Base-by-base conservation (phyloP, 768 basidiomycete species). In the Podaxis rugospora region DNA sequence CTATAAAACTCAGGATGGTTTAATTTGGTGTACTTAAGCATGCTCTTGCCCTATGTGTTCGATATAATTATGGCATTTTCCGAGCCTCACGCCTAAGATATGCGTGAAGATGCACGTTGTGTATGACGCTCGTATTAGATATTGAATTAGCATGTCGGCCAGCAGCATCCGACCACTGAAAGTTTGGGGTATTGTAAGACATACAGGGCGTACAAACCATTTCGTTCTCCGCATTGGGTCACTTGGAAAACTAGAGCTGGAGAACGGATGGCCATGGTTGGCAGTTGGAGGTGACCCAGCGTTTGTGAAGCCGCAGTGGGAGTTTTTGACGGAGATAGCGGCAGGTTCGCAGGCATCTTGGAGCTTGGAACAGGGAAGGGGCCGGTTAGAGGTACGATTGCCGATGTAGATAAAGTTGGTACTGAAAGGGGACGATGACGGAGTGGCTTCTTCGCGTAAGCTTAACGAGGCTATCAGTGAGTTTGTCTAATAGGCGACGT, bases 401-500 rank as follows among this genome's bases (percentile, higher is more conserved):
- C 27, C 32, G 51, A 28, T 13, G 32, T 28, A 52, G 51, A 52
- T 52, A 32, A 6, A 18, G 51, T 52, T 52, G 28, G 13, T 16
- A 16, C 16, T 5, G 9, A n/a, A n/a, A 18, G 42, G 16, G 16
- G 16, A 44, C 18, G 9, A 44, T 14, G 42, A 44, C 14, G 7
- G 14, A 44, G 7, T 21, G 18, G 42, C 42, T 16, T 44, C n/a
- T 21, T 44, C 42, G n/a, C n/a, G 7, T 44, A 18, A 6, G 42
- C 18, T 44, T 2, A 18, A 16, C 6, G 18, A 44, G 14, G n/a
- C 42, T 44, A 44, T n/a, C 16, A 44, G 42, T 3, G 3, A 6
- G 2, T n/a, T 23, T 10, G 25, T 27, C 14, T 6, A 28, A 16
- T 27, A 4, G 1, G 23, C 25, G 25, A 86, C 2, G 80, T 84